Base-by-base conservation (phyloP, 2,329 filamentous ascomycete genomes). In the Sporothrix mexicana region DNA sequence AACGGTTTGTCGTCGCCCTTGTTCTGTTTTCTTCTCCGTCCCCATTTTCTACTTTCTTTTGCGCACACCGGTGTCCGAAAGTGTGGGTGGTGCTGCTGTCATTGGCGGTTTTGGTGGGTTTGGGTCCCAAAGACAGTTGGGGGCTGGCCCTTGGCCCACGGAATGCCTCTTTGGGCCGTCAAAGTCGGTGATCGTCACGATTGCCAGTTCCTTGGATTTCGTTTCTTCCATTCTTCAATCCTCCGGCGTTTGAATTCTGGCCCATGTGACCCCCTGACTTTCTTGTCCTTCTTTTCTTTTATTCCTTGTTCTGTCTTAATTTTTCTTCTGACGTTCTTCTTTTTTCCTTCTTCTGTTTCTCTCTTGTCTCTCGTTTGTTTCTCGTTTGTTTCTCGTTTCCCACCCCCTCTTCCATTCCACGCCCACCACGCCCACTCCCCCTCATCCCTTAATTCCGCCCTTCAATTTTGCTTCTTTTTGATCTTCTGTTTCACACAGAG, bases 81-180 rank as follows among this genome's bases (percentile, higher is more conserved):
- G 43, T 20, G 59, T 66, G 62, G 43, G 41, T 49, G 43, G 41
- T 49, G 30, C 30, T 36, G 30, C 7, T 36, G 30, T 4, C 30
- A 36, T 36, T 36, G 30, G 3, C 7, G 30, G 5, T 36, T 36
- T 36, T 36, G 30, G 30, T 5, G 30, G 30, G 5, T 47, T 43
- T 47, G 17, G 17, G 47, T 8, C 36, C 30, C n/a, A 43, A 13
- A 45, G 62, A 36, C 30, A 36, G 62, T 25, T 30, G 62, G 62
- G 43, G 62, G n/a, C 41, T 4, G 20, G 20, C n/a, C n/a, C n/a
- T n/a, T n/a, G n/a, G 25, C 1, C 51, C 51, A 47, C 62, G 62
- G 43, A 43, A 66, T 66, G 41, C 62, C 62, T 30, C 62, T 64
- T 64, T 64, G 59, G 59, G 59, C n/a, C 13, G 59, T 45, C 59